These are phyloP conservation scores for Mercurialis annua DNA, from an alignment of 345 rosid genomes.

Conservation along the genomic window DNA sequence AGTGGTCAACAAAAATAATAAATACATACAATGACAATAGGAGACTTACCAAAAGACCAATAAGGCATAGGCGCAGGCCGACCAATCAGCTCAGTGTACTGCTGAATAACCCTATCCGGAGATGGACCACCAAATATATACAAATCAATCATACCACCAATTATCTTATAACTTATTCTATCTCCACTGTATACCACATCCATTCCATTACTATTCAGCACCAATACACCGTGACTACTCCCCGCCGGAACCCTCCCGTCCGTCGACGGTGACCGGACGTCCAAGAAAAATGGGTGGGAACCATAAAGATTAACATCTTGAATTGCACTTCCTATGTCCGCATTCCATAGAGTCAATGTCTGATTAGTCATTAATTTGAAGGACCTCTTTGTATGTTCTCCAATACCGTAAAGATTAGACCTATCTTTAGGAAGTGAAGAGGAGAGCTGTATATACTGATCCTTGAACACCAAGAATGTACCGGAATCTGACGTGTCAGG, in stretches of 20 bases:
- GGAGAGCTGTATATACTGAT: conserved; percentile 65
- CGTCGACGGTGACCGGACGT: conserved; percentile 38
- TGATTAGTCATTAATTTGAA: conserved; percentile 39
- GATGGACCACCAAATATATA: conserved; percentile 55
- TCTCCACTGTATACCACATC: conserved; percentile 49
- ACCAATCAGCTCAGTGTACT: conserved; percentile 67
- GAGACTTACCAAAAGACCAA: conserved; percentile 67
- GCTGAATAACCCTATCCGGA: conserved; percentile 58
- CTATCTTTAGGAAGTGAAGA: conserved; percentile 47
- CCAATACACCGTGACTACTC: conserved; percentile 52
- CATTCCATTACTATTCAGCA: conserved; percentile 73
- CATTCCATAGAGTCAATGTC: conserved; percentile 57
- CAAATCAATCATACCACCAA: conserved; percentile 64
- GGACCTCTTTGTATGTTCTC: conserved; percentile 65
- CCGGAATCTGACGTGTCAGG: conserved; percentile 27
- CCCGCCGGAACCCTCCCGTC: conserved; percentile 42
- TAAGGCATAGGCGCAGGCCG: conserved; percentile 82
- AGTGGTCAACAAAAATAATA: too few species aligned
- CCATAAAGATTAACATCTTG: conserved; percentile 64
- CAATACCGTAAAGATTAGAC: conserved; percentile 62
- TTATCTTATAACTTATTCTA: conserved; percentile 56
- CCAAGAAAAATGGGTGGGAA: conserved; percentile 72
- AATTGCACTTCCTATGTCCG: conserved; percentile 36
- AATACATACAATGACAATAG: background rate
- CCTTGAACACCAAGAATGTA: conserved; percentile 57